Evolutionary conservation across 2,329 filamentous ascomycete genomes (phyloP), one percentile per base, ranked within the genome.

Genomic region (Botrytis porri): DNA sequence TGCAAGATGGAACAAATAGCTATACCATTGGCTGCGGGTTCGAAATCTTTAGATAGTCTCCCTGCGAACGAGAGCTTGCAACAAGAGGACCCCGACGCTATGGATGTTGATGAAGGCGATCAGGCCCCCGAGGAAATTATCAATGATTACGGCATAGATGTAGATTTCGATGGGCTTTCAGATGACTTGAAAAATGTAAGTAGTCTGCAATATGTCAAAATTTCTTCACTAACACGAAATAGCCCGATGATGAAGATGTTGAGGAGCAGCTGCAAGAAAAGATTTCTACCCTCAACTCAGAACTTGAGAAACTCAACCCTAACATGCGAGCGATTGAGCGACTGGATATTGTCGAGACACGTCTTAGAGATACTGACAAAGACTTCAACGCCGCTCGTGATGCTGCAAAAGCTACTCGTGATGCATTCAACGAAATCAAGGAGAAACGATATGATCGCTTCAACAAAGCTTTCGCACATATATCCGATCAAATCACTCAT

Each of bases 321-420:
- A 98, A 99, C 82, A 97, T 97, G 89, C 93, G 95, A 78, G 96
- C 95, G 14, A 94, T 95, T 82, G 94, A 98, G 80, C 93, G 95
- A 67, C 87, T 99, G 8, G 93, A 96, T 80, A 91, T 90, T 35
- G 95, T 97, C 14, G 93, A 97, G 81, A 88, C 89, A 69, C 91
- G 95, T 74, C 90, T 98, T 37, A 91, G 93, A 76, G 88, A 91
- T 74, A 95, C 93, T 1, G 95, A 98, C 78, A 90, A 93, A 78
- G 95, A 98, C 78, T 98, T 95, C 80, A 94, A 97, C 77, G 89
- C 93, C 76, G 93, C 95, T 2, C 93, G 94, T 77, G 88, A 88
- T 67, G 87, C 89, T 37, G 92, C 93, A 72, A 91, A 91, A 71
- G 88, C 86, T 61, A 92, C 94, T 18, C 94, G 93, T 79, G 91